Evolutionary conservation across 2,329 filamentous ascomycete species (phyloP), one percentile per base, ranked within the genome.

Genomic region (Nigrospora sphaerica): DNA sequence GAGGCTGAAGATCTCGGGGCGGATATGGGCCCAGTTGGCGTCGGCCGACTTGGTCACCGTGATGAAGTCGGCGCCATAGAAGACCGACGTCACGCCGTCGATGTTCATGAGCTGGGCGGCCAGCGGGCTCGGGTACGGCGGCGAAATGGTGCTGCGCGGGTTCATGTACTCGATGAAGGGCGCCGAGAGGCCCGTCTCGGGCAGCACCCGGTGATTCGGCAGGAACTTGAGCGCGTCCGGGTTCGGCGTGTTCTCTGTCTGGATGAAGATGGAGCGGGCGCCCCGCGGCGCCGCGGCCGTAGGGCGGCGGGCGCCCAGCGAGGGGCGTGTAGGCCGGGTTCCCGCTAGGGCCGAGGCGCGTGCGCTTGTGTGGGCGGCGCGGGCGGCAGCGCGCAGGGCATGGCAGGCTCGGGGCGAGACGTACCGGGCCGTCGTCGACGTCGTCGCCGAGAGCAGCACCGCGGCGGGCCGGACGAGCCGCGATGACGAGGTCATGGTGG

Each of bases 181-280:
- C 3, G 85, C 81, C 7, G 78, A 70, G 52, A 95, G 73, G 36
- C 17, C 37, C 44, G 73, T 74, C 54, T 85, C 75, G 18, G 93
- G 92, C 2, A 98, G 78, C 44, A 98, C 82, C 35, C 80, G 80
- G 66, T 89, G 83, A 69, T 96, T 95, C 2, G 93, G 93, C 35
- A 95, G 79, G 70, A 98, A 98, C 71, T 98, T 98, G 60, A 97
- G 78, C 32, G 90, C 91, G 71, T 97, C 90, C n/a, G 83, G 76
- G 68, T 98, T 98, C 23, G 93, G 93, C 1, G 93, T 98, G 54
- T 78, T 80, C 63, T 97, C 92, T 6, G 92, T 97, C 70, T 98
- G 93, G 62, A 98, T 98, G 73, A 97, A 98, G 67, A 98, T 95
- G 19, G 83, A 90, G 53, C 92, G 84, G 49, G 64, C 64, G 42